Base-by-base conservation (phyloP, 768 basidiomycete genomes). In the Mycena crocata region DNA sequence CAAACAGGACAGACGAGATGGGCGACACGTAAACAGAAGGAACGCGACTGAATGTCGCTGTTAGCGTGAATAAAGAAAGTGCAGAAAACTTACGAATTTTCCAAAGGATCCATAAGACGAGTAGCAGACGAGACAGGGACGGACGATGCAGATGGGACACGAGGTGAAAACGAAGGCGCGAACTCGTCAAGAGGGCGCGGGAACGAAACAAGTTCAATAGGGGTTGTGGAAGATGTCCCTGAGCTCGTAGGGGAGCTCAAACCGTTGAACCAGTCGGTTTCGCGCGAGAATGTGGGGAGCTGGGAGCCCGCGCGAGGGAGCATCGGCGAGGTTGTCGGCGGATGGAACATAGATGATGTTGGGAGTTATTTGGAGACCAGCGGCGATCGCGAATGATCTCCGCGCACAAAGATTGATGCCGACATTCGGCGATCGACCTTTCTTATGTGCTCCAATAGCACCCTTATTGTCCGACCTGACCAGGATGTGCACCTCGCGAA, bases 381-480 rank as follows among this genome's bases (percentile, higher is more conserved):
- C 39, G 28, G 40, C 12, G 57, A 58, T 57, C 57, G 45, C 45
- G 32, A 26, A 55, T 1, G 61, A n/a, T 4, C 61, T 51, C 8
- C 52, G 61, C 2, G 52, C 51, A 31, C 60, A 62, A 4, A 62
- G 23, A 19, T 62, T 62, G 51, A 62, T 51, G 30, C 32, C 50
- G 9, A 40, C 28, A 17, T 62, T 62, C 2, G 60, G 60, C 5
- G 39, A 42, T 1, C 50, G 60, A 12, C 60, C 60, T 30, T 62
- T 62, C 3, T 2, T n/a, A 17, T 42, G 60, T 2, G 50, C 52
- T n/a, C 62, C 54, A 28, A 63, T 63, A 13, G 54, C 62, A 15
- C 52, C 54, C 37, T 64, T 45, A 21, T 64, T 64, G 21, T 64
- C 62, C 0, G 62, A 64, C 2, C 24, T 52, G 13, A 64, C 24